These are phyloP conservation scores for Eragrostis curvula DNA, from an alignment of 176 grass and related monocot species.

Conservation along the genomic window DNA sequence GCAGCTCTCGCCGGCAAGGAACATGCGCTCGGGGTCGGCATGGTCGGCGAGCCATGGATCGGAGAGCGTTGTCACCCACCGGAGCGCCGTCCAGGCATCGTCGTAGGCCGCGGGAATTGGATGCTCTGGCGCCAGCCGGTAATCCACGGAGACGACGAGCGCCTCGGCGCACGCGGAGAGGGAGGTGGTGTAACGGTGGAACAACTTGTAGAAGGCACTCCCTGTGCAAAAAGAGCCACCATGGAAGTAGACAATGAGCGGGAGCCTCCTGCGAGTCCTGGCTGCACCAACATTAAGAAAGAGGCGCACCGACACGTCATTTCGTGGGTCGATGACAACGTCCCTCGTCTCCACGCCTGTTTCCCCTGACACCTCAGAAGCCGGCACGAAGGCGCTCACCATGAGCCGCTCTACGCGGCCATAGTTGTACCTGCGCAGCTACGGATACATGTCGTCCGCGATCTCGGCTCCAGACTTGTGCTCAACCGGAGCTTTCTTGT, in stretches of 20 bases:
- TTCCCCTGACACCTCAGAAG: neutral
- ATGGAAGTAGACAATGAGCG: slow-evolving; percentile 20
- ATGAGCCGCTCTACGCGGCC: slow-evolving; percentile 7
- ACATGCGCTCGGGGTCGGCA: neutral
- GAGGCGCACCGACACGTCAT: neutral
- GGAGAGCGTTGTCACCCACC: neutral
- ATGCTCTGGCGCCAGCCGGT: slow-evolving; percentile 59
- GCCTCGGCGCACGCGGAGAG: slow-evolving; percentile 28
- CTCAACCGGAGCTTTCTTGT: too few relatives aligned
- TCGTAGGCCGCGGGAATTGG: slow-evolving; percentile 45
- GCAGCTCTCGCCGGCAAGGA: neutral
- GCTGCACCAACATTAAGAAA: neutral
- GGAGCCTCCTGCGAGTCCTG: slow-evolving; percentile 4
- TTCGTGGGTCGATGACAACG: neutral
- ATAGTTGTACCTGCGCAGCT: neutral
- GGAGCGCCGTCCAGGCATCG: slow-evolving; percentile 41
- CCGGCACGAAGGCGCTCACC: neutral
- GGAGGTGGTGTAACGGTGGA: slow-evolving; percentile 42
- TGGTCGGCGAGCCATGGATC: slow-evolving; percentile 3
- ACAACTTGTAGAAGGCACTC: slow-evolving; percentile 31
- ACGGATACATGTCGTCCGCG: neutral
- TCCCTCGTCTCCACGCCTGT: slow-evolving; percentile 17
- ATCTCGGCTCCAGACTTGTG: neutral
- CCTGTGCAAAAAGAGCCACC: slow-evolving; percentile 35
- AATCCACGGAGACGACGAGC: slow-evolving; percentile 51